Conservation (phyloP, 108 stramenopile genomes). For the Halocafeteria seosinensis region DNA sequence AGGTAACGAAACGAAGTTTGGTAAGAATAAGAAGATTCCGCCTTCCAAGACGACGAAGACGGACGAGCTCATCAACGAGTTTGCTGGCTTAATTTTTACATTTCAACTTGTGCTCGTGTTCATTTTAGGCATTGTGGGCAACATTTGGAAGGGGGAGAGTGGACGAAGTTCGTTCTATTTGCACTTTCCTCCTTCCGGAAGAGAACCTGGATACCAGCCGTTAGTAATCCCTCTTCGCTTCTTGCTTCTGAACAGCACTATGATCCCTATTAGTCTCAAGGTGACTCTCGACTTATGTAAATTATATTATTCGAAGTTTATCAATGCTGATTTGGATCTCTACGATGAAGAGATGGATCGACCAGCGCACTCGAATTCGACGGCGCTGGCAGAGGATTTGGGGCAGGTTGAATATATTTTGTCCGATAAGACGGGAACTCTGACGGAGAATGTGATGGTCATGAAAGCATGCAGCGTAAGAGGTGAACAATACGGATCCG, state of each 20-base stretch:
- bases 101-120: background rate
- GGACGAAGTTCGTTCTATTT: background rate
- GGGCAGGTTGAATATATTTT: constrained; percentile 28
- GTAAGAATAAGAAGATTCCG: background rate
- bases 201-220: background rate
- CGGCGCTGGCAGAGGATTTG: constrained; percentile 11
- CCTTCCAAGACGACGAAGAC: background rate
- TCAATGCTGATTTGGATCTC: constrained; percentile 16
- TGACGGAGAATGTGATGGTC: constrained; percentile 23
- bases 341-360: constrained; percentile 6
- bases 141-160: background rate
- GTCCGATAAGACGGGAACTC: constrained; percentile 30
- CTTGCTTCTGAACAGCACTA: constrained; percentile 6
- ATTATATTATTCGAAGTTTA: constrained; percentile 7
- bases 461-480: background rate
- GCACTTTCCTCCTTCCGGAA: background rate
- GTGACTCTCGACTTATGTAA: constrained; percentile 19
- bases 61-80: background rate
- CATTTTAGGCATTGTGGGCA: background rate
- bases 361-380: constrained; percentile 3
- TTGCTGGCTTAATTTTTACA: background rate
- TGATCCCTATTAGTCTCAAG: constrained; percentile 24
- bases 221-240: background rate
- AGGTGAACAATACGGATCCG: constrained; percentile 11
- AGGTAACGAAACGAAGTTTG: background rate